These are phyloP conservation scores for Trichoderma sp. DNA, from an alignment of 2,329 filamentous ascomycete species.

Conservation along the genomic window DNA sequence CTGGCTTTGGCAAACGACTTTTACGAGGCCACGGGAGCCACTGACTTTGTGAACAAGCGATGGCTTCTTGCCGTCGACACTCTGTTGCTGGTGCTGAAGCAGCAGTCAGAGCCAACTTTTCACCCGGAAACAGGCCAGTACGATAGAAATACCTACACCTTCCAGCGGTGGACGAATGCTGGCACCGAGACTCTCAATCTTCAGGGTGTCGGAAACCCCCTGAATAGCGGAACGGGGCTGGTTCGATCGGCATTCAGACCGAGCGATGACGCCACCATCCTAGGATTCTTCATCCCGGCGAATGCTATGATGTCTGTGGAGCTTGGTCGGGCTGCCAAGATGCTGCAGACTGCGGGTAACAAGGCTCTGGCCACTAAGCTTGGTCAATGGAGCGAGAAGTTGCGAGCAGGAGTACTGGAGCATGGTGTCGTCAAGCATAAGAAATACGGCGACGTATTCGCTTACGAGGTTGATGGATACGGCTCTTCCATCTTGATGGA, in stretches of 20 bases:
- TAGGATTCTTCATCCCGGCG: conserved; percentile 91
- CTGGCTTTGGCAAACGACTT: conserved; percentile 84
- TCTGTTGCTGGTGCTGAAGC: conserved; percentile 68
- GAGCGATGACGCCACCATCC: conserved; percentile 89
- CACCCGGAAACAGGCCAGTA: conserved; percentile 63
- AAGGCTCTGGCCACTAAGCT: conserved; percentile 52
- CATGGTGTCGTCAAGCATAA: conserved; percentile 77
- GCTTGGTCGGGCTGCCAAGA: conserved; percentile 67
- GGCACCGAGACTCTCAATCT: conserved; percentile 91
- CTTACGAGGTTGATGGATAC: conserved; percentile 85
- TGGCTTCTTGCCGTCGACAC: conserved; percentile 79
- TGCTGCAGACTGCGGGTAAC: conserved; percentile 64
- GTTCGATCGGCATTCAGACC: conserved; percentile 90
- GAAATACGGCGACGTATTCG: conserved; percentile 75
- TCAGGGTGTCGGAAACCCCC: conserved; percentile 81
- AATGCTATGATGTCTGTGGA: conserved; percentile 97
- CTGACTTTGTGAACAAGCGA: conserved; percentile 71
- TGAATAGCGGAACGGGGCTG: conserved; percentile 79
- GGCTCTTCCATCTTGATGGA: conserved; percentile 83
- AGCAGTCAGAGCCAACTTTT: conserved; percentile 82
- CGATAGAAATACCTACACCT: conserved; percentile 77
- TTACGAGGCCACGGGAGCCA: conserved; percentile 73
- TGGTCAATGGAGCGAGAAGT: conserved; percentile 57
- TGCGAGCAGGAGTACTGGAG: conserved; percentile 77
- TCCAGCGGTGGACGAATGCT: conserved; percentile 73